phyloP scores from a whole-genome alignment of 192 early-diverging fungal species.

The Linnemannia schmuckeri region DNA sequence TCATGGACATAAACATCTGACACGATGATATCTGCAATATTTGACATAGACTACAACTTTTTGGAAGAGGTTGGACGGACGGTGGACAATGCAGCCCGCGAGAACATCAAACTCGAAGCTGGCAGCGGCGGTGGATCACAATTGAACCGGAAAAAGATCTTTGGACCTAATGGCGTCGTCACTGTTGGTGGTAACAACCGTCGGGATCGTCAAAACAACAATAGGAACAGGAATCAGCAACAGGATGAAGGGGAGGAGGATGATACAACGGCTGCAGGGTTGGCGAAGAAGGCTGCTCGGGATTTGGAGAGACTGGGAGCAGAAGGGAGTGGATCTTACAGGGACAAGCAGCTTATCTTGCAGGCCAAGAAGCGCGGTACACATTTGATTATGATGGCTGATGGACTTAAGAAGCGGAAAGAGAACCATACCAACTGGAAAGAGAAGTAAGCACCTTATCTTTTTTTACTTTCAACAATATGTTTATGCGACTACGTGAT shows the following conservation, averaged over 20 bases:
- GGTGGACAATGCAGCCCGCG: constrained; percentile 63
- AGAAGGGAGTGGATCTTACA: constrained; percentile 38
- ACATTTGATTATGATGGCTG: constrained; percentile 60
- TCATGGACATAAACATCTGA: not conserved
- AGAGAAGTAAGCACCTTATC: constrained; percentile 53
- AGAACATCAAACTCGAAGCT: constrained; percentile 50
- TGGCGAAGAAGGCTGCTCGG: constrained; percentile 36
- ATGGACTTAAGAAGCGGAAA: constrained; percentile 69
- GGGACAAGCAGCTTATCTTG: constrained; percentile 47
- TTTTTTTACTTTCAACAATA: not conserved
- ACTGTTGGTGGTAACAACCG: constrained; percentile 7
- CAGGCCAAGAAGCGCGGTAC: constrained; percentile 59
- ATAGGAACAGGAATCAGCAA: constrained; percentile 9
- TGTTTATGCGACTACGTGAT: too few species aligned
- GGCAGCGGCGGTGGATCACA: constrained; percentile 8
- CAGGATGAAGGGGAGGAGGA: not conserved
- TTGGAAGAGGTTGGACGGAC: constrained; percentile 74
- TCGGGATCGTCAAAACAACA: constrained; percentile 13
- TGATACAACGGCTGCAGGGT: not conserved
- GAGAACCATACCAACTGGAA: constrained; percentile 66
- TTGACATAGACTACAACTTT: constrained; percentile 70
- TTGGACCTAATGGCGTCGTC: constrained; percentile 23
- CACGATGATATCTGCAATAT: not conserved
- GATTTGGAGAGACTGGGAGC: constrained; percentile 39
- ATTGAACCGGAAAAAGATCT: constrained; percentile 28